Percentiles rank a stretch among this genome's conserved stretches.
phyloP scores from a whole-genome alignment of 192 early-diverging fungal genomes.

The Geosiphon pyriformis region DNA sequence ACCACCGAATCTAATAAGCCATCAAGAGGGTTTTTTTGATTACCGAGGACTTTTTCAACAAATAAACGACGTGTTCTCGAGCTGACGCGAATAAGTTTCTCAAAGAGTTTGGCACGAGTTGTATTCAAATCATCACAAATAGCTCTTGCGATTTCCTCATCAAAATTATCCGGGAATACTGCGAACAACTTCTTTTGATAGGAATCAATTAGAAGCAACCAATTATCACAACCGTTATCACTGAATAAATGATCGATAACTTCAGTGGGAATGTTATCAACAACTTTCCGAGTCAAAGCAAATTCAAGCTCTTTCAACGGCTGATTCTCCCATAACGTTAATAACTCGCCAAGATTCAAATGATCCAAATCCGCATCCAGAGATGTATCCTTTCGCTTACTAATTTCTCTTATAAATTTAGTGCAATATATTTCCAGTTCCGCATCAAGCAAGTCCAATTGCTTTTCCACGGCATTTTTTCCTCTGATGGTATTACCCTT shows the following conservation, averaged over 20 bases:
- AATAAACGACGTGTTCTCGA: conserved; percentile 22
- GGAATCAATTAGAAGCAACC: background rate
- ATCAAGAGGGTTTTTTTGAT: conserved; percentile 2
- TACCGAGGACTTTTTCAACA: background rate
- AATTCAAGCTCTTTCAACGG: conserved; percentile 32
- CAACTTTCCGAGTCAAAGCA: conserved; percentile 27
- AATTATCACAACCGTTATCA: background rate
- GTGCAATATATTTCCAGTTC: no score
- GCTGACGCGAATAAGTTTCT: conserved; percentile 21
- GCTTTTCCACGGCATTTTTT: no score
- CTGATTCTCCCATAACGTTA: conserved; percentile 31
- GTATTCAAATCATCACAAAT: background rate
- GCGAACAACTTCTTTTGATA: background rate
- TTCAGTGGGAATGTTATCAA: conserved; percentile 5
- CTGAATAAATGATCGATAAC: no score
- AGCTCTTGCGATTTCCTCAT: background rate
- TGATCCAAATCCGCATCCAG: conserved; percentile 22
- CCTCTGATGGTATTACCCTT: no score
- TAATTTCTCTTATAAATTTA: no score
- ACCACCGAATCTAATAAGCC: background rate
- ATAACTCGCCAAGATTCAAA: conserved; percentile 24
- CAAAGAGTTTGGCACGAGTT: conserved; percentile 27
- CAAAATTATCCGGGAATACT: background rate
- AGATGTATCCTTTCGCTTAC: no score
- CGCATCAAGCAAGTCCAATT: no score